phyloP scores from a whole-genome alignment of 1,139 yeast species.

The Protomyces pachydermus region DNA sequence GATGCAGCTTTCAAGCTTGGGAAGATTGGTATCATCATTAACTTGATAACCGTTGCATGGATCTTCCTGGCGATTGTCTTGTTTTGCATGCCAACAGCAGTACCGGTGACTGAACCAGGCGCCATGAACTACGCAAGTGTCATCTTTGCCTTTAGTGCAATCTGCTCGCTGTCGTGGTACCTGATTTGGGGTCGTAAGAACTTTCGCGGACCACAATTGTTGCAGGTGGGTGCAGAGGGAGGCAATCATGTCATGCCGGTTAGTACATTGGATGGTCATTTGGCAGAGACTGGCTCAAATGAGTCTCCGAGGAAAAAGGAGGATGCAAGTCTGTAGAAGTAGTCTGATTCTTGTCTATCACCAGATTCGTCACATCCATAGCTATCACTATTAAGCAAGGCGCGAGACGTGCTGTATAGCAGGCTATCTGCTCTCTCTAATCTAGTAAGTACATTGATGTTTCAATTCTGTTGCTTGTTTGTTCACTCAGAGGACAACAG shows the following conservation, averaged over 20 bases:
- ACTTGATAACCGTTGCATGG: conserved; percentile 20
- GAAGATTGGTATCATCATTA: conserved; percentile 8
- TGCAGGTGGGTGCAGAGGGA: conserved; percentile 3
- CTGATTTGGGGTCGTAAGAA: conserved; percentile 20
- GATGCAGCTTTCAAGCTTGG: conserved; percentile 24
- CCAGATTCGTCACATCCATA: background rate
- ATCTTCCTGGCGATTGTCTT: conserved; percentile 21
- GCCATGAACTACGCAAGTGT: conserved; percentile 26
- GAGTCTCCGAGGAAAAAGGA: background rate
- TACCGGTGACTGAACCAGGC: conserved; percentile 16
- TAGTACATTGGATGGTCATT: background rate
- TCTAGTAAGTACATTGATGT: too few species aligned
- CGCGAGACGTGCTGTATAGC: too few species aligned
- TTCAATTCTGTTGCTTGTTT: too few species aligned
- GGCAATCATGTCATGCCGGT: background rate
- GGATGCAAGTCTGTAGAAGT: background rate
- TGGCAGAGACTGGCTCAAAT: background rate
- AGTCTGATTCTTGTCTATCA: background rate
- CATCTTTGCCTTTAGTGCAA: conserved; percentile 10
- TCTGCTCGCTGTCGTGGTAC: conserved; percentile 14
- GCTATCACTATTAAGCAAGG: too few species aligned
- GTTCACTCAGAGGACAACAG: too few species aligned
- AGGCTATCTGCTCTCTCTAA: too few species aligned
- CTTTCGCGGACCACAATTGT: conserved; percentile 17
- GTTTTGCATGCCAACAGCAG: conserved; percentile 22